Evolutionary conservation across 805 yeast genomes (phyloP), one percentile per base, ranked within the genome.

Genomic region (Kuraishia ogatae): DNA sequence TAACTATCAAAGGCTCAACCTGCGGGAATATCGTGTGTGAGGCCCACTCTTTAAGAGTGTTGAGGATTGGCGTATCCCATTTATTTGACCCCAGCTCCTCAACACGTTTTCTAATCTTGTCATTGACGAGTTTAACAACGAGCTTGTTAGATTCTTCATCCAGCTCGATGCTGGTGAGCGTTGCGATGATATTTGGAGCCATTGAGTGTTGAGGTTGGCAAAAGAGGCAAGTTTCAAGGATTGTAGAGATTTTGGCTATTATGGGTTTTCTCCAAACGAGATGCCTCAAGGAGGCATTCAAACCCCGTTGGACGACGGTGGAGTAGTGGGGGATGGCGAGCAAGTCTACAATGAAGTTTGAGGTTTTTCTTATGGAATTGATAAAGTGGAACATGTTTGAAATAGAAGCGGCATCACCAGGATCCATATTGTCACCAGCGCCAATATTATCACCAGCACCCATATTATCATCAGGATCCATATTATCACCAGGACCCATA

Each of bases 61-160:
- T 59, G 17, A 78, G 61, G 1, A 71, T 61, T 0, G 77, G 75
- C n/a, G 49, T 58, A 50, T 69, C 60, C 82, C 82, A 80, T 1
- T 65, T 64, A 1, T 58, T 59, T 1, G 71, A 55, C 57, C 77
- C 76, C 15, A 63, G 61, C 3, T 39, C 49, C 1, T 56, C 52
- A 5, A 78, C 67, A 55, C 68, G 66, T 4, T 56, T 50, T 24
- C 62, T 64, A n/a, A 81, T 74, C 43, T 68, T 67, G 2, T 59
- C 58, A 8, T 72, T 71, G 1, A 80, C 69, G 10, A 78, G 58
- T 20, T 70, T 66, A 11, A 78, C 68, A 2, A 79, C 61, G 2
- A 67, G 50, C 24, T 62, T 59, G 10, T 64, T 61, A 13, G 67
- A 51, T 22, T 64, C 66, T 17, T 65, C 66, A 13, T 50, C 26